These are phyloP conservation scores for Opeltia flavorubescens DNA, from an alignment of 495 filamentous ascomycete species.

Conservation along the genomic window DNA sequence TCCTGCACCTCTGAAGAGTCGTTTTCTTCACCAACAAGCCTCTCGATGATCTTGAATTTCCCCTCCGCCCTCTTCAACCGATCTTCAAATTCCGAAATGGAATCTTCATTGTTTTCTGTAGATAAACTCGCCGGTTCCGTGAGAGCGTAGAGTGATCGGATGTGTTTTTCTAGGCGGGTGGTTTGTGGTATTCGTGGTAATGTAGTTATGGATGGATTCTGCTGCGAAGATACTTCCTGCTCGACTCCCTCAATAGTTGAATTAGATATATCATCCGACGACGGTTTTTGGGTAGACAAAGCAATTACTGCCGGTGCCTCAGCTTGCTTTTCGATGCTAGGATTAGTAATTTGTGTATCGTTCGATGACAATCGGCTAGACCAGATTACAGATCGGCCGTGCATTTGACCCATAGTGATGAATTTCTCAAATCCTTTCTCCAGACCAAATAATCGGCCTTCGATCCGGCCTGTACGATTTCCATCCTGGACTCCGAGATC, in stretches of 20 bases:
- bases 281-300: too few species aligned
- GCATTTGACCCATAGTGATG: constrained; percentile 58
- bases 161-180: constrained; percentile 55
- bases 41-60: constrained; percentile 73
- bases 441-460: constrained; percentile 80
- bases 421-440: constrained; percentile 93
- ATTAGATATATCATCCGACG: too few species aligned
- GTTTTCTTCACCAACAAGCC: constrained; percentile 28
- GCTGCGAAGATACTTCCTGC: neutral
- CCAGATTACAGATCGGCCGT: constrained; percentile 77
- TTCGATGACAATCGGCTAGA: constrained; percentile 35
- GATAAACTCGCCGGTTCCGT: constrained; percentile 65
- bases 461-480: constrained; percentile 60
- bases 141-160: constrained; percentile 57
- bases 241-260: too few species aligned
- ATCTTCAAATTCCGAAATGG: constrained; percentile 76
- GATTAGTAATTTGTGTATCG: too few species aligned
- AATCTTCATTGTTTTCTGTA: constrained; percentile 68
- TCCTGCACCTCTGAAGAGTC: constrained; percentile 16
- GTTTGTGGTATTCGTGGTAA: constrained; percentile 40
- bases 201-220: neutral
- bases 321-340: too few species aligned
- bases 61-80: constrained; percentile 61
- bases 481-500: constrained; percentile 63
- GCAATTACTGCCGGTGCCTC: too few species aligned